Percentiles rank a stretch among this genome's conserved stretches.
Evolutionary conservation across 306 rosid species (phyloP).

Genomic region (Delonix regia): DNA sequence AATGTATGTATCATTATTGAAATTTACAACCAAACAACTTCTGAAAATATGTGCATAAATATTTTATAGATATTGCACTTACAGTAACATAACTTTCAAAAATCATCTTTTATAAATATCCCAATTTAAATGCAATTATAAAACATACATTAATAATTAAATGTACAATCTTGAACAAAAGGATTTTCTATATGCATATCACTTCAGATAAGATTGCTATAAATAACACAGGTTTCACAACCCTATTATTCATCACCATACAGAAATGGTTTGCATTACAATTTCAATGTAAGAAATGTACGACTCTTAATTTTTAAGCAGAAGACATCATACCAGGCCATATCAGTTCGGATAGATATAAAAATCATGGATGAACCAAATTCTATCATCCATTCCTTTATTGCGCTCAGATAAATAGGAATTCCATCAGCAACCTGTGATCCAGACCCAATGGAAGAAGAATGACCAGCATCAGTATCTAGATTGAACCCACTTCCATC

Average conservation of each 20-base stretch:
- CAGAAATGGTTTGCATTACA: neutral
- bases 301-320: constrained; percentile 29
- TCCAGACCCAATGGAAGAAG: constrained; percentile 61
- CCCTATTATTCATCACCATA: constrained; percentile 4
- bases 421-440: constrained; percentile 70
- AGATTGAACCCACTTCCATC: constrained; percentile 89
- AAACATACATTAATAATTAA: neutral
- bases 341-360: constrained; percentile 87
- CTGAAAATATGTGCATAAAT: constrained; percentile 6
- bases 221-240: neutral
- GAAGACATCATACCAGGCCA: constrained; percentile 75
- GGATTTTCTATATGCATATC: constrained; percentile 4
- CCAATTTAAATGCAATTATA: constrained; percentile 11
- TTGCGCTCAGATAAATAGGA: constrained; percentile 85
- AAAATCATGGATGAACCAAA: constrained; percentile 87
- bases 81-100: constrained; percentile 2
- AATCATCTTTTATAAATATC: neutral
- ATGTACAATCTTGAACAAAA: constrained; percentile 8
- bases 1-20: constrained; percentile 3
- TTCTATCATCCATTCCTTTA: constrained; percentile 98
- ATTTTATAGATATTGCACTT: neutral
- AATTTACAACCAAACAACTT: constrained; percentile 20
- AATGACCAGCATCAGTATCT: constrained; percentile 64
- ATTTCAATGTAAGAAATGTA: neutral
- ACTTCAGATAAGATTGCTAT: constrained; percentile 3